Base-by-base conservation (phyloP, 129 eudicot genomes). In the Scalesia atractyloides region DNA sequence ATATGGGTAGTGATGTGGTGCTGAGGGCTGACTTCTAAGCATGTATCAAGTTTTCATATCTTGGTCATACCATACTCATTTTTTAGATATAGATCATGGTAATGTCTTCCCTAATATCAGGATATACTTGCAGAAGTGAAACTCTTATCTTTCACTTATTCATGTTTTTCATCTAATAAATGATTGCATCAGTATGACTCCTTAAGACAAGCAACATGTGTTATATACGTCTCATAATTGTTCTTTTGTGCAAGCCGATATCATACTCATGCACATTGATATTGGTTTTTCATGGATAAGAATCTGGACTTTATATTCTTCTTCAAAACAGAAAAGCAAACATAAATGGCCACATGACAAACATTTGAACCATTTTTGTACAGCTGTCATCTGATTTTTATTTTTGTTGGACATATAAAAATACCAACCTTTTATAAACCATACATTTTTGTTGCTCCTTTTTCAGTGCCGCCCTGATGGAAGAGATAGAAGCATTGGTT, bases 401-500 rank as follows among this genome's bases (percentile, higher is more conserved):
- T 15, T 19, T n/a, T 18, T 4, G 2, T 16, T 18, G 54, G 13
- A 36, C 34, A 3, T 30, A 61, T 10, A 33, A 20, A 60, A 46
- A n/a, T 12, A 51, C 7, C 53, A 9, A 15, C 53, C 41, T 41
- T 5, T 17, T 76, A 16, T 41, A 67, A 57, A 68, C 18, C 51
- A 7, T 34, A 59, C 72, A 14, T 37, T 70, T 73, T 56, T 7
- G 7, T 41, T 74, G 46, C 41, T 54, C 17, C 71, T 47, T 39
- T 36, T 69, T 5, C 73, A 94, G 97, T 80, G 93, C 83, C 14
- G 85, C 89, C 71, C 75, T 94, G 68, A 77, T 90, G 99, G 99
- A 90, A 76, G 94, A 94, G 80, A 86, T 94, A 61, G 87, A 80
- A 75, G 82, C 83, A 50, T 71, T 94, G 85, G 99, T 94, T 18